phyloP scores from a whole-genome alignment of 1,139 yeast species.

The Suhomyces yuchorum region DNA sequence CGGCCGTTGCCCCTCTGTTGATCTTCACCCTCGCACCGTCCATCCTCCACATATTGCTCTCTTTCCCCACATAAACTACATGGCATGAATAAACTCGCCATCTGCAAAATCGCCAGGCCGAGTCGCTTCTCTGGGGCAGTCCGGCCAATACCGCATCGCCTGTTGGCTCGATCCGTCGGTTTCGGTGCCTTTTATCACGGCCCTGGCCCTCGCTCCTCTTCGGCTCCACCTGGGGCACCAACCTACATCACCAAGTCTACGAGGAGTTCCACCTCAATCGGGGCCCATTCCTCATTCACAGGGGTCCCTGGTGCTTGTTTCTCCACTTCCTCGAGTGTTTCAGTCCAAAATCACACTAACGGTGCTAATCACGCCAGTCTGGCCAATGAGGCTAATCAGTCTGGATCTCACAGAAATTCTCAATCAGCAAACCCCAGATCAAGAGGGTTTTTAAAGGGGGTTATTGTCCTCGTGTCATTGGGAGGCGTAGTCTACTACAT shows the following conservation, averaged over 20 bases:
- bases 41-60: neutral
- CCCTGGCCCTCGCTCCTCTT: too few species aligned
- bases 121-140: neutral
- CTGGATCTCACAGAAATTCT: too few species aligned
- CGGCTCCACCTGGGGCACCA: too few species aligned
- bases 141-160: neutral
- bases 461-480: neutral
- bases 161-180: too few species aligned
- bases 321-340: neutral
- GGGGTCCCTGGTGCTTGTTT: neutral
- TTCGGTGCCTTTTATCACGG: too few species aligned
- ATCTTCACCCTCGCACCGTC: neutral
- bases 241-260: too few species aligned
- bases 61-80: neutral
- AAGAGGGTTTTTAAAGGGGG: neutral
- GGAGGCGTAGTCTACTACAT: slow-evolving; percentile 27
- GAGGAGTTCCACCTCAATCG: too few species aligned
- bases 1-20: too few species aligned
- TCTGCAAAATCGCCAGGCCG: neutral
- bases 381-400: too few species aligned
- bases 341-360: neutral
- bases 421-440: too few species aligned
- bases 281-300: neutral
- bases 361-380: too few species aligned
- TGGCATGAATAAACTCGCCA: neutral